A percentile compares a stretch with the other conserved stretches of the same genome.
phyloP scores from a whole-genome alignment of 2,329 filamentous ascomycete genomes.

The Aspergillus awamori region DNA sequence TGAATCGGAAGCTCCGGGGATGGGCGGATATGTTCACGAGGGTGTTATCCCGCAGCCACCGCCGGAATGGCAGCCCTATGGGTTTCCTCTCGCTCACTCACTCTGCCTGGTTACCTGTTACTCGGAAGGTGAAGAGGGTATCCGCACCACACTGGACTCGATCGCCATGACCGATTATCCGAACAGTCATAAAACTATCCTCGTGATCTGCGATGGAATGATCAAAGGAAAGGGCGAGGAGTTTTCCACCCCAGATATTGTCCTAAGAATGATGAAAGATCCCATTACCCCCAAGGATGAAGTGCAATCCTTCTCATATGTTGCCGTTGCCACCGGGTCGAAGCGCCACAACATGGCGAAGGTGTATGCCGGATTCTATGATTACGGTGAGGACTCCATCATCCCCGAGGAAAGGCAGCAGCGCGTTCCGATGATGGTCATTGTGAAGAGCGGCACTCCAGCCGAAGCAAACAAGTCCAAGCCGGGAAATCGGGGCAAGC shows the following conservation, averaged over 20 bases:
- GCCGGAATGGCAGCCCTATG: conserved; percentile 95
- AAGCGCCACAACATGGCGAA: conserved; percentile 99
- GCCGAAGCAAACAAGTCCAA: conserved; percentile 80
- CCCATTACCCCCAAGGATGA: conserved; percentile 77
- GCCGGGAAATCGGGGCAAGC: conserved; percentile 96
- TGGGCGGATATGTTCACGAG: conserved; percentile 94
- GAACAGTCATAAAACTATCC: conserved; percentile 96
- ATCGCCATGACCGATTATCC: conserved; percentile 98
- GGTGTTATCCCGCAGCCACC: conserved; percentile 94
- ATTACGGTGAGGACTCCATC: conserved; percentile 80
- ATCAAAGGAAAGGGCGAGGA: conserved; percentile 94
- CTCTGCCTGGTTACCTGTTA: conserved; percentile 97
- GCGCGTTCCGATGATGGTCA: conserved; percentile 93
- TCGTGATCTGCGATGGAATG: conserved; percentile 95
- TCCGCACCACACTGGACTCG: conserved; percentile 92
- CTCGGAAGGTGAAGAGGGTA: conserved; percentile 89
- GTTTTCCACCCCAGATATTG: conserved; percentile 85
- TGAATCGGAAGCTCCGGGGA: conserved; percentile 72
- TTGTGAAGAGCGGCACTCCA: conserved; percentile 94
- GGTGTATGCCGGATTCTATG: conserved; percentile 96
- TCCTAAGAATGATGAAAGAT: conserved; percentile 92
- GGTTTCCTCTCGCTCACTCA: conserved; percentile 88
- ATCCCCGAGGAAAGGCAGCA: conserved; percentile 88
- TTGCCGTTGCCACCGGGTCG: conserved; percentile 90
- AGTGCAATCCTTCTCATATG: conserved; percentile 89